These are phyloP conservation scores for Oryza rufipogon DNA, from an alignment of 176 grass and related monocot genomes.

Conservation along the genomic window DNA sequence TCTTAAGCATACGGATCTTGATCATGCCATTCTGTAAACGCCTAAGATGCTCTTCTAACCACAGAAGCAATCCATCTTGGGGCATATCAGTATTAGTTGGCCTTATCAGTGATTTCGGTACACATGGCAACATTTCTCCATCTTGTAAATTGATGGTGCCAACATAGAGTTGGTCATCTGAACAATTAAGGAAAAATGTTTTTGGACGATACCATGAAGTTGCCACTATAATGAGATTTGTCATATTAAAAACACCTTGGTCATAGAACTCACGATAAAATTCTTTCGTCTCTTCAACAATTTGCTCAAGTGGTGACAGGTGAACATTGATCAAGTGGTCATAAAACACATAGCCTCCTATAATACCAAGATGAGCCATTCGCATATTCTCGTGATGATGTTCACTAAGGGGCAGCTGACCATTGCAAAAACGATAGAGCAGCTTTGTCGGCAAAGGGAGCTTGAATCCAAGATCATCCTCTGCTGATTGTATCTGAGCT, in stretches of 20 bases:
- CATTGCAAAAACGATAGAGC: constrained; percentile 92
- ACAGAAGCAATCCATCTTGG: constrained; percentile 88
- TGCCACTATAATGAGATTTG: constrained; percentile 65
- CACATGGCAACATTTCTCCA: constrained; percentile 81
- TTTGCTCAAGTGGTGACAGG: constrained; percentile 70
- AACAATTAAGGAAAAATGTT: constrained; percentile 74
- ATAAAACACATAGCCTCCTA: constrained; percentile 88
- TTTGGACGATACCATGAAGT: constrained; percentile 64
- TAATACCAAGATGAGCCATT: constrained; percentile 60
- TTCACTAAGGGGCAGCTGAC: constrained; percentile 58
- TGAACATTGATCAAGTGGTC: constrained; percentile 69
- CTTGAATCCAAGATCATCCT: constrained; percentile 71
- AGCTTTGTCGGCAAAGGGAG: constrained; percentile 81
- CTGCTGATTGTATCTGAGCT: constrained; percentile 62
- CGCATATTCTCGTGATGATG: constrained; percentile 17
- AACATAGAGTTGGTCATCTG: constrained; percentile 78
- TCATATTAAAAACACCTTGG: constrained; percentile 32
- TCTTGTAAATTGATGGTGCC: constrained; percentile 54
- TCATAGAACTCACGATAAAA: constrained; percentile 26
- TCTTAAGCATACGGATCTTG: constrained; percentile 46
- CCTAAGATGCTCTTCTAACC: constrained; percentile 92
- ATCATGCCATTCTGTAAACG: constrained; percentile 81
- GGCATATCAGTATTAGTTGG: constrained; percentile 45
- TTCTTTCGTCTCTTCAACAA: constrained; percentile 57
- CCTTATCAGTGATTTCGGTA: constrained; percentile 69